Base-by-base conservation (phyloP, 2,329 filamentous ascomycete genomes). In the Trematosphaeria pertusa region DNA sequence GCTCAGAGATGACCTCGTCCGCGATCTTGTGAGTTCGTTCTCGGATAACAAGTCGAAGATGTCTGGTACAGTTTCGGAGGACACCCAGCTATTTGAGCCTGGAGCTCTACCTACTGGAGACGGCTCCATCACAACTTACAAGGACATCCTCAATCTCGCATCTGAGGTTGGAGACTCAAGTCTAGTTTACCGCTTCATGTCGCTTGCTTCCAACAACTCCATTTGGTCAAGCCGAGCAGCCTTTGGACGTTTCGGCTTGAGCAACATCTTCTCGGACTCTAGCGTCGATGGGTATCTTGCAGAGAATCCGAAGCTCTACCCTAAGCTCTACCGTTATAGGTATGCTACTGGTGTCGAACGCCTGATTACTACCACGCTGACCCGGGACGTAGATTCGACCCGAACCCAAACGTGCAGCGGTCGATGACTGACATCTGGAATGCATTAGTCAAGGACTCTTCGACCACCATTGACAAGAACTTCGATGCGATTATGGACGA, bases 401-500 rank as follows among this genome's bases (percentile, higher is more conserved):
- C 94, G 0, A 97, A 97, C 65, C 81, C 86, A 2, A 96, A 96
- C 55, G 94, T 97, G 10, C 90, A 93, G 67, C 82, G 86, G 37
- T 96, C 93, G 0, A 99, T 99, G 94, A 92, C 96, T 46, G 91
- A 95, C 53, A 97, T 99, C 56, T 99, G 94, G 94, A 92, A 89
- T 62, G 87, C 93, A 0, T 76, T 99, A n/a, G 91, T 97, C 43
- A 96, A 95, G 65, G 91, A 97, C 59, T 83, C 90, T 1, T 86
- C 84, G 14, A 79, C 82, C 0, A 89, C 88, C 0, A 83, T 97
- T 33, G 87, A 94, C 54, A 77, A 80, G 14, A 82, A 97, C 70
- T 97, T 97, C 64, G 88, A 96, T 55, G 84, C 84, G 7, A 97
- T 99, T 61, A 87, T 99, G 77, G 80, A 87, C 8, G 94, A 99